A percentile compares a stretch with the other conserved stretches of the same genome.
Conservation (phyloP, 2,329 filamentous ascomycete genomes). For the Davidsoniella neocaledoniae region DNA sequence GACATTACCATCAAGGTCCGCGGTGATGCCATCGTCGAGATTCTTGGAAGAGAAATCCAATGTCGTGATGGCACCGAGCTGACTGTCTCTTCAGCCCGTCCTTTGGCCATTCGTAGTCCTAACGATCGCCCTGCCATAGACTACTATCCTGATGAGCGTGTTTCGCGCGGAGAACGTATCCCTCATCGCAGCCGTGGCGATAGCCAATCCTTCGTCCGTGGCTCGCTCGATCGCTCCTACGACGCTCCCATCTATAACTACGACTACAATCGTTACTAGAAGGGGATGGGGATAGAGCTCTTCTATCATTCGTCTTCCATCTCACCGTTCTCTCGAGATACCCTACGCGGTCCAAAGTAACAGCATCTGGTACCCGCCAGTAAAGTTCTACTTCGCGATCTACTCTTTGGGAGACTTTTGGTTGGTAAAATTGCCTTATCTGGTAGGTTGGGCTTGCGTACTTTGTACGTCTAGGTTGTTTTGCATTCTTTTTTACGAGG, state of each 20-base stretch:
- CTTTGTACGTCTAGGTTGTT: background rate
- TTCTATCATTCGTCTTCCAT: too few species aligned
- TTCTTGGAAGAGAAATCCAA: slow-evolving; percentile 40
- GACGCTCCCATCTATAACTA: slow-evolving; percentile 11
- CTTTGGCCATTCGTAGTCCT: slow-evolving; percentile 21
- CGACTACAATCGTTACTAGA: background rate
- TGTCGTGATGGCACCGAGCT: slow-evolving; percentile 43
- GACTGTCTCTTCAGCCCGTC: slow-evolving; percentile 29
- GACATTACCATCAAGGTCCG: slow-evolving; percentile 46
- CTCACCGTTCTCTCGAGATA: too few species aligned
- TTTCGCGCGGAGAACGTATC: slow-evolving; percentile 27
- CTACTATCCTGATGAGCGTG: slow-evolving; percentile 31
- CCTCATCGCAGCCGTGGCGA: slow-evolving; percentile 28
- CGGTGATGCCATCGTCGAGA: slow-evolving; percentile 36
- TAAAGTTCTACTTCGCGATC: too few species aligned
- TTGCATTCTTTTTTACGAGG: slow-evolving; percentile 9
- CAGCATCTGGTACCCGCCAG: too few species aligned
- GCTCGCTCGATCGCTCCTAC: slow-evolving; percentile 10
- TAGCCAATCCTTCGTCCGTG: slow-evolving; percentile 30
- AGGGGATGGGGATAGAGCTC: background rate
- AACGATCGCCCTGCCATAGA: slow-evolving; percentile 36
- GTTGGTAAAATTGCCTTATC: too few species aligned
- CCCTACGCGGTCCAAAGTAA: too few species aligned
- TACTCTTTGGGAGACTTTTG: too few species aligned
- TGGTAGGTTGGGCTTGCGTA: background rate